Conservation (phyloP, 257 asterid genomes). For the Lycium barbarum region DNA sequence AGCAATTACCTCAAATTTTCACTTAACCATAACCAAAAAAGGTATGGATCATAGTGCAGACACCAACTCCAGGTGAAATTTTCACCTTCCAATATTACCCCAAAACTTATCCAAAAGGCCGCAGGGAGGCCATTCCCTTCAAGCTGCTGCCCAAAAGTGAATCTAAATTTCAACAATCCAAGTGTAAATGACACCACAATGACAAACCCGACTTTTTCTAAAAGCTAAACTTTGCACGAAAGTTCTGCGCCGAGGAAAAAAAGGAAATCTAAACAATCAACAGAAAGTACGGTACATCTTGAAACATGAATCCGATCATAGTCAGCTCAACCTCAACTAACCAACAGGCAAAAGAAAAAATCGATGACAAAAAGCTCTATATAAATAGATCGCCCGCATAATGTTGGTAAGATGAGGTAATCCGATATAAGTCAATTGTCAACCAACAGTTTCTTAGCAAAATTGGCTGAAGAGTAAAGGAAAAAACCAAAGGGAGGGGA, state of each 20-base stretch:
- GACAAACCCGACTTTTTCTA: not conserved
- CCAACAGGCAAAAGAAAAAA: not conserved
- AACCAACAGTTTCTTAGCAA: slow-evolving; percentile 25
- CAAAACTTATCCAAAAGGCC: not conserved
- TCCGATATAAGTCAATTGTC: not conserved
- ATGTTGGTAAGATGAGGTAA: not conserved
- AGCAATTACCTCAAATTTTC: no score
- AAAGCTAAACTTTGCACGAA: not conserved
- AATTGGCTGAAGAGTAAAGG: slow-evolving; percentile 3
- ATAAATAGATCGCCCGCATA: not conserved
- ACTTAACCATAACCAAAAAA: not conserved
- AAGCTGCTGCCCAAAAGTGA: not conserved
- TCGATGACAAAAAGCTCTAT: not conserved
- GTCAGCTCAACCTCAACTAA: not conserved
- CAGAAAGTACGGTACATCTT: not conserved
- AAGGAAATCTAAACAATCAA: not conserved
- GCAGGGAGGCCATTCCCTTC: not conserved
- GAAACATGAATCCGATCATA: not conserved
- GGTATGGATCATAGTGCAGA: no score
- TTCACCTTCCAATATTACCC: not conserved
- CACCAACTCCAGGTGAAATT: not conserved
- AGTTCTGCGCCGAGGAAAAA: not conserved
- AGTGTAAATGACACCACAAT: not conserved
- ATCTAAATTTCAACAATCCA: not conserved
- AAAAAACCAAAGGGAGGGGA: not conserved